Conservation (phyloP, 2,329 filamentous ascomycete species). For the Amylocarpus encephaloides region DNA sequence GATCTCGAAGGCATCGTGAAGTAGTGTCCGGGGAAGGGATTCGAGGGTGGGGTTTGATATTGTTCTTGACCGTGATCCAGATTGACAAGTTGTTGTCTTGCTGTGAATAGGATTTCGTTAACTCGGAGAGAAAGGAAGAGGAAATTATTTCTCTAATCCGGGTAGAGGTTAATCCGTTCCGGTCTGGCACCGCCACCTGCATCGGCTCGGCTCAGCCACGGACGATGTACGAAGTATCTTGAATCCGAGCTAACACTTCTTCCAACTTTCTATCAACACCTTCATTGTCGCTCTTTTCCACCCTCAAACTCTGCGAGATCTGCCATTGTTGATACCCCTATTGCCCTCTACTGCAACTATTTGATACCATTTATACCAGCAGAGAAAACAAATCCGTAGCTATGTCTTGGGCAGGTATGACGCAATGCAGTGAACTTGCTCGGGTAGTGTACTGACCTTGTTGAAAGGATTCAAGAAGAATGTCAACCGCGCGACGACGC, state of each 20-base stretch:
- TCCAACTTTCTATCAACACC: constrained; percentile 5
- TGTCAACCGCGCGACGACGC: constrained; percentile 97
- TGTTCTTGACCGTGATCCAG: not conserved
- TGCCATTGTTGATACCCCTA: no score
- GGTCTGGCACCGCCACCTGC: no score
- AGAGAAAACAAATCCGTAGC: constrained; percentile 20
- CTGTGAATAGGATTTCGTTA: not conserved
- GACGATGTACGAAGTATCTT: no score
- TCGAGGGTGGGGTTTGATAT: not conserved
- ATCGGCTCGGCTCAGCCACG: constrained; percentile 7
- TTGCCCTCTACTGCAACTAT: not conserved
- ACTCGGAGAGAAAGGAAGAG: not conserved
- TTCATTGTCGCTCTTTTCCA: not conserved
- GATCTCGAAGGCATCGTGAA: constrained; percentile 30
- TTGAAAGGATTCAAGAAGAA: constrained; percentile 81
- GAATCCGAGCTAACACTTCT: not conserved
- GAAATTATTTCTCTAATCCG: constrained; percentile 6
- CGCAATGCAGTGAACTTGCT: not conserved
- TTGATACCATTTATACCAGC: not conserved
- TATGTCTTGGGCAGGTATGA: constrained; percentile 45
- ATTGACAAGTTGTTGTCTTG: not conserved
- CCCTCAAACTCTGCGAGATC: not conserved
- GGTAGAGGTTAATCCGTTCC: not conserved
- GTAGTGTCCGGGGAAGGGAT: not conserved
- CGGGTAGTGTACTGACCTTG: constrained; percentile 22